phyloP scores from a whole-genome alignment of 805 yeast species.

The Wickerhamia fluorescens region DNA sequence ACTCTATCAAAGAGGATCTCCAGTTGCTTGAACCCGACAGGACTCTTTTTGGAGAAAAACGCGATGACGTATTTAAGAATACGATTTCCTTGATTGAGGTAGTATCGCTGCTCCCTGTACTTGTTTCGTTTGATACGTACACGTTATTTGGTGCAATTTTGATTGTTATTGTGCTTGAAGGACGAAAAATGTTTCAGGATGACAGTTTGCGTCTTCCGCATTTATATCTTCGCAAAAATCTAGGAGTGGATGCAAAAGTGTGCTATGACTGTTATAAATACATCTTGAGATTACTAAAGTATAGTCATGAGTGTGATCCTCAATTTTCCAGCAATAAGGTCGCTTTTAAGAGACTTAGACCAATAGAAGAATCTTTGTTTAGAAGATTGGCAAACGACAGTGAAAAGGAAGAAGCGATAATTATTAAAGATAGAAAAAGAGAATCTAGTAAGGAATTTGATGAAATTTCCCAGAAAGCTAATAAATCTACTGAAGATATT shows the following conservation, averaged over 20 bases:
- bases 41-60: slow-evolving; percentile 9
- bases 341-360: slow-evolving; percentile 13
- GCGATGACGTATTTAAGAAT: slow-evolving; percentile 18
- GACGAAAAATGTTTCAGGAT: slow-evolving; percentile 10
- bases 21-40: slow-evolving; percentile 2
- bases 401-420: no score
- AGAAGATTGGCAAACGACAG: slow-evolving; percentile 9
- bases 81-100: slow-evolving; percentile 30
- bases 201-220: slow-evolving; percentile 13
- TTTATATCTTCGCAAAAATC: slow-evolving; percentile 9
- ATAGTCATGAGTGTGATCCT: slow-evolving; percentile 15
- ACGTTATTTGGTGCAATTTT: slow-evolving; percentile 26
- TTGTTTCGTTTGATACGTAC: slow-evolving; percentile 26
- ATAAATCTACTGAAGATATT: no score
- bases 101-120: slow-evolving; percentile 31
- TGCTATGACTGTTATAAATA: slow-evolving; percentile 22
- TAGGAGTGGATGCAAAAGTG: slow-evolving; percentile 9
- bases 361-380: slow-evolving; percentile 11
- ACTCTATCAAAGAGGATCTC: slow-evolving; percentile 23
- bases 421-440: no score
- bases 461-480: no score
- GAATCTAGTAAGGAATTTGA: no score
- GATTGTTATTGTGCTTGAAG: slow-evolving; percentile 17
- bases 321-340: slow-evolving; percentile 16
- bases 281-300: slow-evolving; percentile 15